Conservation (phyloP, 345 rosid species). For the Eucalyptus decipiens region DNA sequence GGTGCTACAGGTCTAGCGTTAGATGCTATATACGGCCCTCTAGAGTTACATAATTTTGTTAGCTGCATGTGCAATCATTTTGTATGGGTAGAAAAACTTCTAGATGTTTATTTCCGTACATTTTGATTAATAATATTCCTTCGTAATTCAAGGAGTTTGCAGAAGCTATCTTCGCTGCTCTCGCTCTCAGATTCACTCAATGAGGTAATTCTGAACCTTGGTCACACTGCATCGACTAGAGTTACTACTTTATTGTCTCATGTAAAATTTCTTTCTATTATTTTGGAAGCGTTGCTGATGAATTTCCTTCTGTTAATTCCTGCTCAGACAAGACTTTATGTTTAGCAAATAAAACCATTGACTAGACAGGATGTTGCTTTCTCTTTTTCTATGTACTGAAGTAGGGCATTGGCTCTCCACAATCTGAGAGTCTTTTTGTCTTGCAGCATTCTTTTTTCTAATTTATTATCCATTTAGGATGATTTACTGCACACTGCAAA, state of each 20-base stretch:
- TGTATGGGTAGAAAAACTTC: neutral
- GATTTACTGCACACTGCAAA: neutral
- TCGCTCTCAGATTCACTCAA: constrained; percentile 18
- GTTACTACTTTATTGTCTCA: neutral
- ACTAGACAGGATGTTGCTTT: neutral
- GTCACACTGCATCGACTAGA: constrained; percentile 24
- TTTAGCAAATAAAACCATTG: neutral
- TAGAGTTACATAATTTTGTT: neutral
- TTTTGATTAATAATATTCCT: neutral
- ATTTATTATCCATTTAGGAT: neutral
- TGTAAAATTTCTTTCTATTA: neutral
- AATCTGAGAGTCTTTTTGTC: neutral
- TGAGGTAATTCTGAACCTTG: constrained; percentile 14
- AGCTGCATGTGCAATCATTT: neutral
- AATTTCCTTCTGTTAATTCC: neutral
- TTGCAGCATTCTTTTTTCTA: neutral
- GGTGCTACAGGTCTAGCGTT: neutral
- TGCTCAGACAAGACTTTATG: neutral
- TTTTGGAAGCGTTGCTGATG: neutral
- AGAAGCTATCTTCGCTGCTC: constrained; percentile 40
- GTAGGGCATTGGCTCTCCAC: neutral
- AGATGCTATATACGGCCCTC: neutral
- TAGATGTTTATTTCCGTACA: neutral
- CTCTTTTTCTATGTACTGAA: neutral
- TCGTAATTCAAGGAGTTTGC: constrained; percentile 66